Conservation (phyloP, 495 filamentous ascomycete species). For the Penicillium maclennaniae region DNA sequence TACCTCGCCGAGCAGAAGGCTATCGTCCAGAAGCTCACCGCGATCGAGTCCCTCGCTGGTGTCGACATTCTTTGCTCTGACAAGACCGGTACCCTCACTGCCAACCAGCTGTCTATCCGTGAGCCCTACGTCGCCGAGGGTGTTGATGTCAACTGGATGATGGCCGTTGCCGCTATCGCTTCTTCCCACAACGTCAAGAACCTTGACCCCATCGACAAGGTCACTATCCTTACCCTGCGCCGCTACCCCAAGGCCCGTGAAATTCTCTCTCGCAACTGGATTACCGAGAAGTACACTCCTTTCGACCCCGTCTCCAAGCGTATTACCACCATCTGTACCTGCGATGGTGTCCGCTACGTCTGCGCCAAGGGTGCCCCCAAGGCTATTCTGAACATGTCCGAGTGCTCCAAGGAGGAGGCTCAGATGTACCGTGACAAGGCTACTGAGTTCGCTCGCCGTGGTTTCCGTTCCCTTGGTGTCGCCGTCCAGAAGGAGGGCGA, state of each 20-base stretch:
- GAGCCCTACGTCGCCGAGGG: constrained; percentile 72
- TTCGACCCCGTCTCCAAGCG: constrained; percentile 79
- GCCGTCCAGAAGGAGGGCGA: constrained; percentile 64
- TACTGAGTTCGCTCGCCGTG: constrained; percentile 70
- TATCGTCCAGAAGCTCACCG: constrained; percentile 73
- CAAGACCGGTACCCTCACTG: constrained; percentile 76
- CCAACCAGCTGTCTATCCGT: constrained; percentile 71
- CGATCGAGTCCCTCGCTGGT: constrained; percentile 73
- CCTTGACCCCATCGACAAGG: constrained; percentile 73
- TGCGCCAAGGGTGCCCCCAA: constrained; percentile 74
- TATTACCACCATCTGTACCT: constrained; percentile 63
- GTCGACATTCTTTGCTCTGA: constrained; percentile 74
- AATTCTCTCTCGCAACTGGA: constrained; percentile 66
- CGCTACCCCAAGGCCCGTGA: constrained; percentile 70
- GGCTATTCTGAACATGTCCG: constrained; percentile 62
- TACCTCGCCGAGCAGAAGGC: constrained; percentile 72
- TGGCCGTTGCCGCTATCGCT: constrained; percentile 69
- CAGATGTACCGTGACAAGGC: constrained; percentile 66
- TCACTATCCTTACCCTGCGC: constrained; percentile 69
- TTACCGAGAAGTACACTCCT: constrained; percentile 70
- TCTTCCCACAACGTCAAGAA: constrained; percentile 76
- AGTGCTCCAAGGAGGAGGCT: constrained; percentile 61
- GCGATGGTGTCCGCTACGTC: constrained; percentile 63
- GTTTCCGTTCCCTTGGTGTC: constrained; percentile 78
- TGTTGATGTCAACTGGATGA: constrained; percentile 77